Evolutionary conservation across 116 monocot species (phyloP), one percentile per base, ranked within the genome.

Genomic region (Phalaenopsis hybrid): DNA sequence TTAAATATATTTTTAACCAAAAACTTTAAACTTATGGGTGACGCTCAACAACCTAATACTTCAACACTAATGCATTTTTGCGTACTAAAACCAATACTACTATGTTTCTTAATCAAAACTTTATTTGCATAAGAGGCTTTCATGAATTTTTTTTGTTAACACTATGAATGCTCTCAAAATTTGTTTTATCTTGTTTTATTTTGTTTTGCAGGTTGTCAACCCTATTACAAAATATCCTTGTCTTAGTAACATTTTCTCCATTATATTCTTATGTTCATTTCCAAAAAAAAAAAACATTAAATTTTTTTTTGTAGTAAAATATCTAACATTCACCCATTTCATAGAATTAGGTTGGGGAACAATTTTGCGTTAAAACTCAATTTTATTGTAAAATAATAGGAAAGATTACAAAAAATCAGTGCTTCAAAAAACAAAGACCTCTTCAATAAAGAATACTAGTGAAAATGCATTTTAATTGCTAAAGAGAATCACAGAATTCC

Each of bases 151-250:
- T 75, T 75, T 44, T 23, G 1, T 70, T 70, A 12, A 37, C 34
- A 21, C 10, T 4, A 15, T 70, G 70, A 31, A 70, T 33, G 12
- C 20, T 34, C 20, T 8, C 67, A 67, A 67, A 67, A 8, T 65
- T 23, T 67, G 25, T 25, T 28, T 70, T 31, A 1, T 69, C 12
- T 1, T 37, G 33, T 70, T 70, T 13, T 46, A 10, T 77, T 50
- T 82, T 79, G 0, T 50, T 13, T 77, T 77, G 91, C 94, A 97
- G 97, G 97, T 98, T 44, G 95, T 94, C 25, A 99, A 99, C 51
- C 95, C 99, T 23, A 89, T 99, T 31, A 91, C 95, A 28, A 99
- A 99, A 99, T 99, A 95, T 98, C 96, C 96, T 96, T 94, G 41
- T 59, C 34, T 28, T 50, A 33, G n/a, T 59, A 78, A 37, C 37